phyloP scores from a whole-genome alignment of 1,284 basidiomycete genomes.

The Boletus smithii region DNA sequence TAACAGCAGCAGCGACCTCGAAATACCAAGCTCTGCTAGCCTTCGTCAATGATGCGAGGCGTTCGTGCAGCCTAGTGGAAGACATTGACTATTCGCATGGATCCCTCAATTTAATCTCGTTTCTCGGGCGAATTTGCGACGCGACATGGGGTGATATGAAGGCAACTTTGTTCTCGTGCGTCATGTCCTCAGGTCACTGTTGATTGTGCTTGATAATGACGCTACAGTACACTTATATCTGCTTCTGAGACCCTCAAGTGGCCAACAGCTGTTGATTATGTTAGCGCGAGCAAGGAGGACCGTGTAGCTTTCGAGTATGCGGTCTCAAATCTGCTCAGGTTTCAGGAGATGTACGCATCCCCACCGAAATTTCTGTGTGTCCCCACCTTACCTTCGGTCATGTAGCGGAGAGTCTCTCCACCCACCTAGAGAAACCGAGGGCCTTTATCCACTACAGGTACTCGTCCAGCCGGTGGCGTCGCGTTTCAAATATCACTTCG shows the following conservation, averaged over 20 bases:
- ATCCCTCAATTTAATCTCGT: conserved; percentile 52
- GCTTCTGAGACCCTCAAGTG: conserved; percentile 75
- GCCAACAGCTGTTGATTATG: conserved; percentile 75
- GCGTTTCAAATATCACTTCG: conserved; percentile 96
- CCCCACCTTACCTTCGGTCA: conserved; percentile 20
- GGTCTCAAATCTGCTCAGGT: conserved; percentile 69
- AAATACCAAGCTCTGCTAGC: conserved; percentile 59
- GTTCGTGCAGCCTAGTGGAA: conserved; percentile 46
- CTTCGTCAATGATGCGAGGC: conserved; percentile 50
- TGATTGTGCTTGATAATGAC: neutral
- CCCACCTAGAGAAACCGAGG: conserved; percentile 38
- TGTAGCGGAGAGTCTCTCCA: conserved; percentile 45
- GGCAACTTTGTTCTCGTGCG: conserved; percentile 58
- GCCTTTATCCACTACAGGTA: conserved; percentile 78
- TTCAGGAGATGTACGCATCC: conserved; percentile 70
- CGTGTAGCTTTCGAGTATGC: conserved; percentile 67
- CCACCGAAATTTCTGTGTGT: neutral
- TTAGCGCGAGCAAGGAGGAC: conserved; percentile 44
- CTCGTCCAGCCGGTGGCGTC: conserved; percentile 83
- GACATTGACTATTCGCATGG: conserved; percentile 35
- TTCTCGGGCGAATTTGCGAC: conserved; percentile 57
- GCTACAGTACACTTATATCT: conserved; percentile 53
- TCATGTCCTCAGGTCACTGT: conserved; percentile 12
- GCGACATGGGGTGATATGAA: conserved; percentile 78
- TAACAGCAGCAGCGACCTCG: conserved; percentile 49